A percentile compares a stretch with the other conserved stretches of the same genome.
phyloP scores from a whole-genome alignment of 2,329 filamentous ascomycete genomes.

The Verticillium tricorpus region DNA sequence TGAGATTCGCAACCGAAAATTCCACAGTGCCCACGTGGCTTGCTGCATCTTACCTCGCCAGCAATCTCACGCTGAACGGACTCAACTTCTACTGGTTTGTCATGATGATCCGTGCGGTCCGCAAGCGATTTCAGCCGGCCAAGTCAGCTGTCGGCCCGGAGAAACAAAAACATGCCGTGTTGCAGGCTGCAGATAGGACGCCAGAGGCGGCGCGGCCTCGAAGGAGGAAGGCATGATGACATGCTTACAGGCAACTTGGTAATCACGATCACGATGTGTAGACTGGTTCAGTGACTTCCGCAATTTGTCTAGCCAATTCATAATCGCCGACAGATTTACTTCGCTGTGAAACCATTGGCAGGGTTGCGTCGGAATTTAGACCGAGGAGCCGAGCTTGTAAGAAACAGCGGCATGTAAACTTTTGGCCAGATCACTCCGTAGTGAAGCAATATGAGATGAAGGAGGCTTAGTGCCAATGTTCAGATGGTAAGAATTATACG shows the following conservation, averaged over 20 bases:
- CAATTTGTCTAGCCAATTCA: too few relatives aligned
- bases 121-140: constrained; percentile 58
- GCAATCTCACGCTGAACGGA: constrained; percentile 68
- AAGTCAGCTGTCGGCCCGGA: constrained; percentile 6
- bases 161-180: neutral
- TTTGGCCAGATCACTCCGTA: too few relatives aligned
- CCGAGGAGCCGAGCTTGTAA: too few relatives aligned
- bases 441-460: too few relatives aligned
- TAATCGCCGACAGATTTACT: too few relatives aligned
- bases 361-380: too few relatives aligned
- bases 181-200: neutral
- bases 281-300: neutral
- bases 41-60: constrained; percentile 59
- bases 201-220: neutral
- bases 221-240: neutral
- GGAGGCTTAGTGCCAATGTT: too few relatives aligned
- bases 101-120: constrained; percentile 78
- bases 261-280: neutral
- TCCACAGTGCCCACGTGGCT: constrained; percentile 66
- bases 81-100: constrained; percentile 84
- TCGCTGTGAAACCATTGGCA: too few relatives aligned
- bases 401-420: too few relatives aligned
- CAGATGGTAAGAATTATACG: too few relatives aligned
- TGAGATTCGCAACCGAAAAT: constrained; percentile 44
- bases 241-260: neutral